Percentiles rank a stretch among this genome's conserved stretches.
phyloP scores from a whole-genome alignment of 1,284 basidiomycete genomes.

The Ceratobasidium papillatum region DNA sequence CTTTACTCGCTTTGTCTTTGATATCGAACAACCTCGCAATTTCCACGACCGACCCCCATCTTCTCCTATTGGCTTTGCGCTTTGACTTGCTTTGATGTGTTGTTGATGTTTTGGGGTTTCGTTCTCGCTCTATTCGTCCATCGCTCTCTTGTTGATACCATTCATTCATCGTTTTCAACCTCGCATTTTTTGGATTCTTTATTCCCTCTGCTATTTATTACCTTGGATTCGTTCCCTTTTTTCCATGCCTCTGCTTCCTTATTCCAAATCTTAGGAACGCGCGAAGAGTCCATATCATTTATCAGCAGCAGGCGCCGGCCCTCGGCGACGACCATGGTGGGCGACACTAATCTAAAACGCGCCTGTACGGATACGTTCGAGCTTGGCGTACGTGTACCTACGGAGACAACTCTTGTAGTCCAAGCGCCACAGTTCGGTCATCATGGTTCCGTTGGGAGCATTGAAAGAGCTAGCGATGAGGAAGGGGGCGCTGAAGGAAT shows the following conservation, averaged over 20 bases:
- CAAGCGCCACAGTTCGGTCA: neutral
- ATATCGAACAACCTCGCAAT: conserved; percentile 30
- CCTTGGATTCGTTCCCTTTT: neutral
- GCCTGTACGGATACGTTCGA: conserved; percentile 14
- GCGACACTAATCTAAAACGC: neutral
- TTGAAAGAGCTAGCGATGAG: neutral
- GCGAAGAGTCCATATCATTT: conserved; percentile 12
- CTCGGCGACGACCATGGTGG: neutral
- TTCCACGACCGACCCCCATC: neutral
- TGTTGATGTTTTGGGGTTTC: neutral
- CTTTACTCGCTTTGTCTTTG: conserved; percentile 8
- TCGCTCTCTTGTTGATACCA: neutral
- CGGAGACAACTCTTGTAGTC: conserved; percentile 4
- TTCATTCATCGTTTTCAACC: neutral
- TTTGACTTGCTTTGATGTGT: conserved; percentile 9
- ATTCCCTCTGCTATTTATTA: neutral
- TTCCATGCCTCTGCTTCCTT: neutral
- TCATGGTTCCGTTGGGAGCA: neutral
- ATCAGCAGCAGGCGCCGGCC: conserved; percentile 1
- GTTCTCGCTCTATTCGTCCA: neutral
- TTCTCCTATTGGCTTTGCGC: conserved; percentile 5
- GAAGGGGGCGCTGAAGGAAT: neutral
- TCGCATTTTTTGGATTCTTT: neutral
- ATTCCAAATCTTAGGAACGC: neutral
- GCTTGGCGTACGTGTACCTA: conserved; percentile 19